phyloP scores from a whole-genome alignment of 2,329 filamentous ascomycete genomes.

The Aspergillus texensis region DNA sequence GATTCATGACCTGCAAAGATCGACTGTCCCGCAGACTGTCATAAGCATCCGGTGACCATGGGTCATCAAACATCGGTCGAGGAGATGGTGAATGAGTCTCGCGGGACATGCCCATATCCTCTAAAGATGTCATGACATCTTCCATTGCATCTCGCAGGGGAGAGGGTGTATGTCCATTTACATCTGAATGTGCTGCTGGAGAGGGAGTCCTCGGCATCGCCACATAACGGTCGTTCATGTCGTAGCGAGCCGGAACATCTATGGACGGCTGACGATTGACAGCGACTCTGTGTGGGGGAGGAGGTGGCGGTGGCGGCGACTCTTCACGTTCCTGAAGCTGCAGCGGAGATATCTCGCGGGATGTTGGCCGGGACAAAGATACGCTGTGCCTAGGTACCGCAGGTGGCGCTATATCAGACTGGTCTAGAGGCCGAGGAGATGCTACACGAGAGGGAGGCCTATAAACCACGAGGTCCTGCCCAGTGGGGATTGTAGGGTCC shows the following conservation, averaged over 20 bases:
- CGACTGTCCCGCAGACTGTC: conserved; percentile 51
- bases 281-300: conserved; percentile 72
- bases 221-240: conserved; percentile 46
- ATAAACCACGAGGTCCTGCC: conserved; percentile 3
- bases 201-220: conserved; percentile 51
- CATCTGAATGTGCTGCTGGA: conserved; percentile 59
- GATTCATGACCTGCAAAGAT: conserved; percentile 40
- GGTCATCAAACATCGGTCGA: conserved; percentile 58
- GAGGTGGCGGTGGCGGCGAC: conserved; percentile 80
- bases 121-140: conserved; percentile 92
- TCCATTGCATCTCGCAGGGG: conserved; percentile 95
- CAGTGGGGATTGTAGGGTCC: conserved; percentile 22
- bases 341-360: conserved; percentile 30
- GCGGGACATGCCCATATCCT: conserved; percentile 74
- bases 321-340: conserved; percentile 59
- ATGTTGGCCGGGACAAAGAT: conserved; percentile 17
- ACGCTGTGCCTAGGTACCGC: conserved; percentile 17
- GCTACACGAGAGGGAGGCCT: conserved; percentile 16
- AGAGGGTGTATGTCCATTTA: conserved; percentile 77
- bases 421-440: conserved; percentile 17
- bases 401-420: conserved; percentile 11
- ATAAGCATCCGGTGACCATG: conserved; percentile 92
- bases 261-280: conserved; percentile 46
- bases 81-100: conserved; percentile 55
- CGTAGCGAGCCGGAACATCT: conserved; percentile 35